Evolutionary conservation across 2,329 filamentous ascomycete genomes (phyloP).

Genomic region (Colletotrichum godetiae): DNA sequence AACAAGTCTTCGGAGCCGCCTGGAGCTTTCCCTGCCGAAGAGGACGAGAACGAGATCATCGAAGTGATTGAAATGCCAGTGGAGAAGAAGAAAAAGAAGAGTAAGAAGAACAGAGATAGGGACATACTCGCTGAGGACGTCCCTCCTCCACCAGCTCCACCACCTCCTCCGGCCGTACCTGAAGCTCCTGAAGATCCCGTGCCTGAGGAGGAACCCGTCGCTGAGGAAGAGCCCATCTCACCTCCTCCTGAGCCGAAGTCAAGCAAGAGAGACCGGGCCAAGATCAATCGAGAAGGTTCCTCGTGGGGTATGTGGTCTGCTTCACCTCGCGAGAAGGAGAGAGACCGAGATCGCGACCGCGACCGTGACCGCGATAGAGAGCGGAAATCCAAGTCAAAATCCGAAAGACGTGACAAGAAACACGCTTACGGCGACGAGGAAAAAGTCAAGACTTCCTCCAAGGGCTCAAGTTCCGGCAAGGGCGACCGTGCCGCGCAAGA

Average conservation of each 20-base stretch:
- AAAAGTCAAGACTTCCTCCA: constrained; percentile 68
- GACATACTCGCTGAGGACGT: constrained; percentile 45
- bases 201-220: constrained; percentile 18
- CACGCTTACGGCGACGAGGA: constrained; percentile 65
- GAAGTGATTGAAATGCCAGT: constrained; percentile 64
- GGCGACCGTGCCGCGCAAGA: constrained; percentile 61
- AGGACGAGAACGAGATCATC: constrained; percentile 61
- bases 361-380: constrained; percentile 40
- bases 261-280: constrained; percentile 80
- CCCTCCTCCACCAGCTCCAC: constrained; percentile 49
- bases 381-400: constrained; percentile 67
- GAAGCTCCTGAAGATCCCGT: constrained; percentile 51
- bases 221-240: constrained; percentile 44
- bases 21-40: constrained; percentile 68
- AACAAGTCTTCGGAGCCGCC: constrained; percentile 56
- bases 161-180: constrained; percentile 59
- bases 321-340: constrained; percentile 50
- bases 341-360: constrained; percentile 44
- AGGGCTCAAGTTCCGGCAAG: constrained; percentile 80
- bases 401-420: constrained; percentile 70
- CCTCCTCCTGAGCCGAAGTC: constrained; percentile 68
- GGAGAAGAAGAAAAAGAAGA: constrained; percentile 57
- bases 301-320: constrained; percentile 84
- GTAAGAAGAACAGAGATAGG: constrained; percentile 53
- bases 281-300: constrained; percentile 76